phyloP scores from a whole-genome alignment of 2,329 filamentous ascomycete species.

The Fusarium nelsonii region DNA sequence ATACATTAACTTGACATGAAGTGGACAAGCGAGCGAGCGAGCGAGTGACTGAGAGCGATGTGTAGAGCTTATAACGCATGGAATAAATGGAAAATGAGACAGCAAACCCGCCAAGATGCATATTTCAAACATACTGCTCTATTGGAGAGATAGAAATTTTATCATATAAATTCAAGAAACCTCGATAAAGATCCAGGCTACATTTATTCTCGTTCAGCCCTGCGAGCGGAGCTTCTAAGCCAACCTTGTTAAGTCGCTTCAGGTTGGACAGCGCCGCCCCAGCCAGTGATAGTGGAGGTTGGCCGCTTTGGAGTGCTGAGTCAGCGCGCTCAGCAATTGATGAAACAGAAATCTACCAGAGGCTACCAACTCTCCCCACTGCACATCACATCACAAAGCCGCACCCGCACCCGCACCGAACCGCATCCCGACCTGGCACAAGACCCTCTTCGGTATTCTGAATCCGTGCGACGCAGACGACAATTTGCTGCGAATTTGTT shows the following conservation, averaged over 20 bases:
- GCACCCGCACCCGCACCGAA: slow-evolving; percentile 30
- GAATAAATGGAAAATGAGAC: neutral
- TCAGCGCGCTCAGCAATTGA: slow-evolving; percentile 42
- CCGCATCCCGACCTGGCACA: slow-evolving; percentile 43
- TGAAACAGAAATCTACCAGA: slow-evolving; percentile 50
- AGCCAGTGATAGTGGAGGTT: slow-evolving; percentile 9
- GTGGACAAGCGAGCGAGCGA: neutral
- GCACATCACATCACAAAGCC: slow-evolving; percentile 53
- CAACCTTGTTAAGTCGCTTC: neutral
- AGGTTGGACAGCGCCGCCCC: neutral
- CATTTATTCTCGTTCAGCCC: slow-evolving; percentile 25
- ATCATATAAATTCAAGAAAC: neutral
- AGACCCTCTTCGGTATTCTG: slow-evolving; percentile 30
- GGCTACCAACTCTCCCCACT: slow-evolving; percentile 55
- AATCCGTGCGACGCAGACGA: slow-evolving; percentile 28
- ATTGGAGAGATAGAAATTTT: too few relatives aligned
- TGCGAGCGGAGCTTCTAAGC: slow-evolving; percentile 30
- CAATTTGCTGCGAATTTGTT: slow-evolving; percentile 4
- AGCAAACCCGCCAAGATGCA: neutral
- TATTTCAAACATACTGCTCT: too few relatives aligned
- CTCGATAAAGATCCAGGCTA: neutral
- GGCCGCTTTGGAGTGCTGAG: slow-evolving; percentile 35
- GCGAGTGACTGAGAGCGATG: neutral
- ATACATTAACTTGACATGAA: neutral
- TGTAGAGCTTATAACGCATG: neutral